phyloP scores from a whole-genome alignment of 73 alveolate species.

The Symbiodinium pilosum region DNA sequence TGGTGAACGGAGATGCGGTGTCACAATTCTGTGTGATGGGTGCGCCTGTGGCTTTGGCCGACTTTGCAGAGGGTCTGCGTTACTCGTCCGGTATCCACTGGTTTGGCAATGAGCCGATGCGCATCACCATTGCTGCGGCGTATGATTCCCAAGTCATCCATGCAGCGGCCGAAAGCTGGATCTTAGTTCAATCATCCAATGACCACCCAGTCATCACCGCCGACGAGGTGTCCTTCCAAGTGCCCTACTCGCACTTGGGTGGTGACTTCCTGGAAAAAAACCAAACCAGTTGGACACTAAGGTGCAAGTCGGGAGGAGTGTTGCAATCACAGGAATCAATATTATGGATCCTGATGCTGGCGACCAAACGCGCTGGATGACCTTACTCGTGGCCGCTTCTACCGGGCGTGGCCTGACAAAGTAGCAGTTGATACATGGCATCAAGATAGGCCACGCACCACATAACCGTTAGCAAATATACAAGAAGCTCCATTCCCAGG shows the following conservation, averaged over 20 bases:
- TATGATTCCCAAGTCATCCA: not conserved
- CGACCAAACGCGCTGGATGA: conserved; percentile 67
- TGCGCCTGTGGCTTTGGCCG: conserved; percentile 27
- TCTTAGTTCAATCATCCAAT: conserved; percentile 25
- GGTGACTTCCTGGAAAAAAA: no score
- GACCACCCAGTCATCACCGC: conserved; percentile 73
- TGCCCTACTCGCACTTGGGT: no score
- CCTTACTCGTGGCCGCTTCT: conserved; percentile 56
- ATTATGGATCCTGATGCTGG: conserved; percentile 60
- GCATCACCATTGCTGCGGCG: conserved; percentile 52
- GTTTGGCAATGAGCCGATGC: conserved; percentile 72
- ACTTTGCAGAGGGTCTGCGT: conserved; percentile 50
- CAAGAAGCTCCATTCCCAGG: not conserved
- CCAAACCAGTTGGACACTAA: not conserved
- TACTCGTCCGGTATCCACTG: conserved; percentile 21
- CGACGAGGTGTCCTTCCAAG: conserved; percentile 6
- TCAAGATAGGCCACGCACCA: not conserved
- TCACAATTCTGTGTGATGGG: conserved; percentile 56
- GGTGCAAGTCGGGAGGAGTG: conserved; percentile 69
- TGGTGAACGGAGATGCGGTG: conserved; percentile 25
- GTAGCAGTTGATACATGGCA: not conserved
- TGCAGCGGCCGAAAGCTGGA: conserved; percentile 20
- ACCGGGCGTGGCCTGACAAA: conserved; percentile 16
- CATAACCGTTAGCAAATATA: not conserved
- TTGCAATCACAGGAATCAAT: conserved; percentile 71